Evolutionary conservation across 2,329 filamentous ascomycete species (phyloP).

Genomic region (Stemphylium vesicarium): DNA sequence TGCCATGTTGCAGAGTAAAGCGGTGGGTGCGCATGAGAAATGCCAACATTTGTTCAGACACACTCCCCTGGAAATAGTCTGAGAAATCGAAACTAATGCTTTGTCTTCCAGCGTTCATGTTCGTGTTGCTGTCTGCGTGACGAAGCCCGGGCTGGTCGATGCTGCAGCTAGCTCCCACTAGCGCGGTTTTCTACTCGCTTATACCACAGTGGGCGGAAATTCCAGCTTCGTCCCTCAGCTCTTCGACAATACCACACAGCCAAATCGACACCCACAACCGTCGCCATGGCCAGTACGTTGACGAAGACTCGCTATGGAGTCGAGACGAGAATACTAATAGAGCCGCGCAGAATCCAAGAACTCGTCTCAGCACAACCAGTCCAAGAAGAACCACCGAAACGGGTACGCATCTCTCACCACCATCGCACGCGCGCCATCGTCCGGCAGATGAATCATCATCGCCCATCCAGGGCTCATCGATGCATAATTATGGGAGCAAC

Average conservation of each 20-base stretch:
- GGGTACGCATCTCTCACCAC: slow-evolving; percentile 69
- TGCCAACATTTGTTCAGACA: no score
- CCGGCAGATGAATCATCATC: neutral
- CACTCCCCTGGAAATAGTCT: no score
- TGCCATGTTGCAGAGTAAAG: neutral
- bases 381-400: slow-evolving; percentile 98
- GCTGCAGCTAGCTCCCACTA: slow-evolving; percentile 11
- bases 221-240: slow-evolving; percentile 19
- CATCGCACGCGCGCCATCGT: slow-evolving; percentile 18
- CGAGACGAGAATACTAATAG: slow-evolving; percentile 18
- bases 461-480: neutral
- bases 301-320: neutral
- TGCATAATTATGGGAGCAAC: slow-evolving; percentile 7
- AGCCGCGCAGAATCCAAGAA: slow-evolving; percentile 89
- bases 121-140: neutral
- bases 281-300: slow-evolving; percentile 75
- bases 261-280: slow-evolving; percentile 46
- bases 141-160: neutral
- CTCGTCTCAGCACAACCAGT: slow-evolving; percentile 99
- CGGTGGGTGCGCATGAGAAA: neutral
- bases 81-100: neutral
- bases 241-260: slow-evolving; percentile 38
- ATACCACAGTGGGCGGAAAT: slow-evolving; percentile 22
- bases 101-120: neutral
- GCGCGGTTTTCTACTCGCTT: slow-evolving; percentile 20